Base-by-base conservation (phyloP, 2,329 filamentous ascomycete species). In the Nemania abortiva region DNA sequence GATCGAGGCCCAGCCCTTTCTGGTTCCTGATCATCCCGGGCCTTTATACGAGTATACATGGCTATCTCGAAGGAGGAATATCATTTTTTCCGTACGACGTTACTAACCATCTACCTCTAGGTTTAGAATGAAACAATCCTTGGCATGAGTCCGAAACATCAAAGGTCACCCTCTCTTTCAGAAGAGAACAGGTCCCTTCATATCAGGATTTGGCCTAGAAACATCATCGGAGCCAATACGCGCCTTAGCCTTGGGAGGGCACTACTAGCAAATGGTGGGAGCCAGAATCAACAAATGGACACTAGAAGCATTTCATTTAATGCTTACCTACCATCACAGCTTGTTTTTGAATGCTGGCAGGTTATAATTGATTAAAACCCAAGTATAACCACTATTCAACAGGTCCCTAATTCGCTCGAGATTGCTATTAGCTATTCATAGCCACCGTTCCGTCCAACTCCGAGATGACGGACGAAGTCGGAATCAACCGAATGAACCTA, bases 31-130 rank as follows among this genome's bases (percentile, higher is more conserved):
- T 34, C 56, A 24, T 54, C 15, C 22, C 27, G 11, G 27, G 10
- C 34, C 45, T 11, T 18, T 37, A 29, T 31, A 29, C 6, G 47
- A 24, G 6, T 20, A 22, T n/a, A 27, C 34, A 45, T 55, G 13
- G 27, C n/a, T 49, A 20, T 60, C 42, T 37, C 37, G 27, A 60
- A 50, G 13, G 22, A 59, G 18, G 53, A 61, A 66, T 27, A 37
- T 27, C 24, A 42, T 27, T 24, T 45, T 45, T 24, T 24, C 31
- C 9, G 31, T 34, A 54, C 15, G n/a, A 45, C 13, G 20, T 54
- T 20, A 53, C 29, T 31, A 39, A 13, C n/a, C 42, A 15, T 42
- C n/a, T 37, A 27, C 45, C 29, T 22, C 22, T 10, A 10, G 6
- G 9, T 7, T 24, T 22, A n/a, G 18, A 52, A 22, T 24, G 52